Evolutionary conservation across 495 filamentous ascomycete genomes (phyloP).

Genomic region (Letharia columbiana): DNA sequence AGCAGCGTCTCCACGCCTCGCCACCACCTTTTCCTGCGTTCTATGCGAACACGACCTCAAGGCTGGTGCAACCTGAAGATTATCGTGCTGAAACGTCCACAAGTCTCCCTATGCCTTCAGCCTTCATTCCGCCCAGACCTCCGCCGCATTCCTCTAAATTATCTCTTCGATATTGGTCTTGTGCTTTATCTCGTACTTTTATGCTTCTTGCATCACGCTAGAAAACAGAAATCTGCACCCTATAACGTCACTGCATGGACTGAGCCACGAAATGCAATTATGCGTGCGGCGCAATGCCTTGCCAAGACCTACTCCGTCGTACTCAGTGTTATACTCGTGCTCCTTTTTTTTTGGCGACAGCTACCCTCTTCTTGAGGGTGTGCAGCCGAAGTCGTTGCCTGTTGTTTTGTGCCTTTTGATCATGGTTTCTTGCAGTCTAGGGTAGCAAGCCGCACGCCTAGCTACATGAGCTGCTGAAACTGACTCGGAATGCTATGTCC

Average conservation of each 20-base stretch:
- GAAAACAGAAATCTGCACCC: not conserved
- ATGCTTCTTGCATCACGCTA: not conserved
- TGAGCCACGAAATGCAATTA: not conserved
- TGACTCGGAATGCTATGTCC: not conserved
- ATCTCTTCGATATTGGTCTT: not conserved
- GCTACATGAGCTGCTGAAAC: not conserved
- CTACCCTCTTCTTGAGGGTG: not conserved
- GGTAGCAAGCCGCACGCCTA: not conserved
- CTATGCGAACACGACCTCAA: not conserved
- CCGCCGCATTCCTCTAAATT: not conserved
- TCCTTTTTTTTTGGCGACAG: not conserved
- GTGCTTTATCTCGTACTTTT: not conserved
- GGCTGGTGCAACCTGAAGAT: not conserved
- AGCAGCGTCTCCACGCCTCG: not conserved
- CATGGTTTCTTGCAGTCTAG: not conserved
- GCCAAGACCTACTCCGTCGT: no score
- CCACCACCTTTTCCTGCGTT: not conserved
- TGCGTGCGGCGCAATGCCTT: not conserved
- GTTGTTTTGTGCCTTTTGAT: not conserved
- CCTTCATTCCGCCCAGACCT: not conserved
- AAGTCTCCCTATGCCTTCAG: not conserved
- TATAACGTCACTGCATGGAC: not conserved
- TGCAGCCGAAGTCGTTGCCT: not conserved
- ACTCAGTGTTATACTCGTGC: no score
- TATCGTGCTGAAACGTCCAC: not conserved